Conservation (phyloP, 768 basidiomycete genomes). For the Floccularia luteovirens region DNA sequence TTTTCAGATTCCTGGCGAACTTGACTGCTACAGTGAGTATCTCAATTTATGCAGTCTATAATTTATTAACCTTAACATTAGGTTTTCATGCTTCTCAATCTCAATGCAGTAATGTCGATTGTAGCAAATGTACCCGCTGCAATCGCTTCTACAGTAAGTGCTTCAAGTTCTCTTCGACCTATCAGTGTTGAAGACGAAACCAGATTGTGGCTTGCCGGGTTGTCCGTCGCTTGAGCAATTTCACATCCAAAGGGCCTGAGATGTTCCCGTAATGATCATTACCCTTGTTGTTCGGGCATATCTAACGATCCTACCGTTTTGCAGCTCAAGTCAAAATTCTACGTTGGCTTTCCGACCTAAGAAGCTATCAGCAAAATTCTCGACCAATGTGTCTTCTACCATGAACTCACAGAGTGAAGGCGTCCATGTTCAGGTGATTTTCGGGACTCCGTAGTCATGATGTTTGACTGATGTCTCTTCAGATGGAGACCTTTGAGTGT, state of each 20-base stretch:
- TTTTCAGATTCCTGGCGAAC: slow-evolving; percentile 43
- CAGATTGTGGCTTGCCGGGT: slow-evolving; percentile 57
- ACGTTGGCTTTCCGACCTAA: slow-evolving; percentile 51
- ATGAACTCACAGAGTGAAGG: slow-evolving; percentile 33
- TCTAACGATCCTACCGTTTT: slow-evolving; percentile 8
- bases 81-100: slow-evolving; percentile 59
- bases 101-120: slow-evolving; percentile 69
- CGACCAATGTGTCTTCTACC: slow-evolving; percentile 24
- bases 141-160: slow-evolving; percentile 52
- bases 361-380: slow-evolving; percentile 21
- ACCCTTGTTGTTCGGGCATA: neutral
- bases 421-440: slow-evolving; percentile 51
- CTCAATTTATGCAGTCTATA: neutral
- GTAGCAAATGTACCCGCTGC: slow-evolving; percentile 70
- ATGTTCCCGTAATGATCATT: slow-evolving; percentile 36
- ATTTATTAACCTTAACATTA: slow-evolving; percentile 9
- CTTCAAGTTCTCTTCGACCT: neutral
- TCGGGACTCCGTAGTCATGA: slow-evolving; percentile 4
- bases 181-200: slow-evolving; percentile 1
- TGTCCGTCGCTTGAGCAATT: slow-evolving; percentile 61
- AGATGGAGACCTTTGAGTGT: slow-evolving; percentile 65
- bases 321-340: slow-evolving; percentile 38
- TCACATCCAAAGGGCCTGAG: slow-evolving; percentile 38
- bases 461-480: slow-evolving; percentile 2
- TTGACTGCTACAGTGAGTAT: slow-evolving; percentile 52